Evolutionary conservation across 257 asterid genomes (phyloP), one percentile per base, ranked within the genome.

Genomic region (Solanum piurae): DNA sequence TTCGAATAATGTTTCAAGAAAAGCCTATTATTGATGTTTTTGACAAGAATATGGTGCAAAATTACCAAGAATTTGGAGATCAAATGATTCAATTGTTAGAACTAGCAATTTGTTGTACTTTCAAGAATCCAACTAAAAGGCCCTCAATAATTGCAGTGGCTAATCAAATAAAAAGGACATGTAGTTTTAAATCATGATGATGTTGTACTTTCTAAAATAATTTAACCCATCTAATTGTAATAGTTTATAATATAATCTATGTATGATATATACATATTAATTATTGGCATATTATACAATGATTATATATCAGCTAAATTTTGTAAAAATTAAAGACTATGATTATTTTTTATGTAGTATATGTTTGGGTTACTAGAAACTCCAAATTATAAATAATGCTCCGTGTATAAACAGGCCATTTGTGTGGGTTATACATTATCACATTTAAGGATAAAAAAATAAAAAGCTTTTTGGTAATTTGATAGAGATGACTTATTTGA

Each of bases 41-140:
- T 58, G 91, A 85, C 27, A 76, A 55, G 12, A 87, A 7, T 33
- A 77, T 85, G n/a, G 62, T 85, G 40, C 40, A 76, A 14, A 7
- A 83, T 23, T 85, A 76, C 72, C 86, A 62, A 14, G 27, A 88
- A 38, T 83, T 85, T 23, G 90, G 86, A 52, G 90, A 85, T 42
- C 88, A 85, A 9, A 88, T 85, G 86, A 86, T 88, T 29, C 88
- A 58, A 75, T 71, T 88, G 16, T 88, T 88, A 46, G 64, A 85
- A 25, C 90, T 88, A 16, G 88, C 86, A 13, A 80, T 85, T 10
- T 86, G 80, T 31, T 88, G 88, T 16, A 85, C 90, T 23, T 82
- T 66, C 36, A 84, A 88, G 83, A 52, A 84, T 55, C 89, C 87
- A 3, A 83, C 75, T 37, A 88, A 88, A 18, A 86, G 87, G 16